Base-by-base conservation (phyloP, 2,329 filamentous ascomycete genomes). In the Alternaria ethzedia region DNA sequence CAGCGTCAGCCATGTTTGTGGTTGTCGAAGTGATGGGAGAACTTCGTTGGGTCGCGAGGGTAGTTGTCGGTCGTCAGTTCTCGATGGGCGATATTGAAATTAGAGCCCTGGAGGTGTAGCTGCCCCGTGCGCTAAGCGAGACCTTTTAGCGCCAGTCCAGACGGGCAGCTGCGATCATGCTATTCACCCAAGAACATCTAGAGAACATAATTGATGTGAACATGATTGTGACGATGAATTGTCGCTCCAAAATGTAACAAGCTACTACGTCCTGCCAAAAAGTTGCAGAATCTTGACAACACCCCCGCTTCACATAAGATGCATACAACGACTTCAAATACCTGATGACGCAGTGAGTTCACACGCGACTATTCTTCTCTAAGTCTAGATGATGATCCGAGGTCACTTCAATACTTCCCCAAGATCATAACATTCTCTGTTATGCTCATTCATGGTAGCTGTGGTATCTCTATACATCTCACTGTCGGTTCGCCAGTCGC, bases 1-100 rank as follows among this genome's bases (percentile, higher is more conserved):
- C 91, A 79, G 85, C 82, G 88, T 95, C 92, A 90, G 92, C 92
- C 92, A 95, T 95, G 86, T 83, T 91, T 87, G 86, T 85, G 83
- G 82, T 81, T 77, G 66, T 80, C 77, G 78, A 80, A 77, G 78
- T 83, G 80, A 78, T 78, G 73, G 74, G 73, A 73, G 75, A 74
- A 75, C 75, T 79, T 78, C 75, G 77, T 75, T 74, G 69, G 66
- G 70, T 75, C 71, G 73, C 69, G 69, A 52, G 69, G 70, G 74
- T 70, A 66, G 74, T 75, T 75, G 70, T 74, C 74, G 71, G 68
- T 66, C 60, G 58, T 67, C 57, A 63, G 57, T 61, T 47, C 21
- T 47, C 45, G 45, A 47, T 47, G 45, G 21, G 21, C 36, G 36
- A 41, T 15, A 15, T n/a, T 28, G 46, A 44, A 62, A 54, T 61